Evolutionary conservation across 2,329 filamentous ascomycete genomes (phyloP).

Genomic region (Thielaviopsis musarum): DNA sequence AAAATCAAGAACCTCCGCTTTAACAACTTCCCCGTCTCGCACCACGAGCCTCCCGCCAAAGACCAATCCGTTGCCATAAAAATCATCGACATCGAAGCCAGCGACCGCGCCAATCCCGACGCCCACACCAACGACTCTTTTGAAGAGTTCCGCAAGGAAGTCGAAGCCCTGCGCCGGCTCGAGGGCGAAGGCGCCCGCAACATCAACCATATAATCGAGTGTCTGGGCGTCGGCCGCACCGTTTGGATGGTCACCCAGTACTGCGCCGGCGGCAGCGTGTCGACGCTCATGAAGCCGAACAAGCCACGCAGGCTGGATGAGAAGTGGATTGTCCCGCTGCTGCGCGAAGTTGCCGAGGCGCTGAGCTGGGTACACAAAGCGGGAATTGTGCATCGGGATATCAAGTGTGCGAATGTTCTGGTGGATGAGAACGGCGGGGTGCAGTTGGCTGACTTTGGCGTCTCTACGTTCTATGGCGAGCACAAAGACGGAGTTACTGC

Average conservation of each 20-base stretch:
- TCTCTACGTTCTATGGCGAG: constrained; percentile 56
- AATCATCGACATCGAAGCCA: constrained; percentile 70
- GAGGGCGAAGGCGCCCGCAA: constrained; percentile 60
- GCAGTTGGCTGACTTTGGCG: constrained; percentile 73
- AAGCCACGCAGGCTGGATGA: constrained; percentile 48
- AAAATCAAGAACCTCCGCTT: not conserved
- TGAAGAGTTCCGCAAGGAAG: constrained; percentile 52
- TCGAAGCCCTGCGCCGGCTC: constrained; percentile 53
- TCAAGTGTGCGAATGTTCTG: constrained; percentile 65
- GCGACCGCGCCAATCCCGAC: constrained; percentile 41
- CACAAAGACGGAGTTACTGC: constrained; percentile 55
- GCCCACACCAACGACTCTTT: constrained; percentile 50
- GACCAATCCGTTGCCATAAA: constrained; percentile 55
- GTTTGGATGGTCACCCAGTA: constrained; percentile 86
- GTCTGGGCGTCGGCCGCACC: constrained; percentile 57
- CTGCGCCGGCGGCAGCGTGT: constrained; percentile 70
- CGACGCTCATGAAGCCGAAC: constrained; percentile 53
- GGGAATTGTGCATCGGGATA: constrained; percentile 54
- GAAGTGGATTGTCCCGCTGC: constrained; percentile 52
- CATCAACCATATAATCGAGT: constrained; percentile 68
- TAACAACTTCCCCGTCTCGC: not conserved
- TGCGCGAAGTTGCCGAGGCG: constrained; percentile 49
- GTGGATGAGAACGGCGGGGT: constrained; percentile 61
- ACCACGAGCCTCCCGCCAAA: not conserved
- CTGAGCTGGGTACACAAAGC: constrained; percentile 51